phyloP scores from a whole-genome alignment of 2,329 filamentous ascomycete species.

The Xylariaceae sp. region DNA sequence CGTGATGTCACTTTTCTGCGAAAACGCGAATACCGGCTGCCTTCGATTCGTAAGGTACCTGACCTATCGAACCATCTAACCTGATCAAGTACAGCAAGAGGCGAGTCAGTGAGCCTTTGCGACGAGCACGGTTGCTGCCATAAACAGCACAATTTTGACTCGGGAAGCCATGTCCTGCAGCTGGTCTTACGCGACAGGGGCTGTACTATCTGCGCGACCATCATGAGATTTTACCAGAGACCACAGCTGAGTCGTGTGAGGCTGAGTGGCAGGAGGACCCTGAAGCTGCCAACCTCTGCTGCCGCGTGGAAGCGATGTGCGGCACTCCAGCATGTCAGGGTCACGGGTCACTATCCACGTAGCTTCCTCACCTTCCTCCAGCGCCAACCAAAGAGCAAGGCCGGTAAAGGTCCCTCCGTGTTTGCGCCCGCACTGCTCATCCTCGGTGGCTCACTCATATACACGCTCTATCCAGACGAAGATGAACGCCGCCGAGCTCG shows the following conservation, averaged over 20 bases:
- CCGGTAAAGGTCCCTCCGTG: conserved; percentile 21
- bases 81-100: too few species aligned
- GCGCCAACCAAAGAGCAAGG: conserved; percentile 7
- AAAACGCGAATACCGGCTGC: too few species aligned
- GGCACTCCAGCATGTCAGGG: conserved; percentile 5
- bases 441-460: conserved; percentile 29
- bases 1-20: too few species aligned
- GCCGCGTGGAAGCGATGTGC: conserved; percentile 2
- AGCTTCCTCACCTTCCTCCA: neutral
- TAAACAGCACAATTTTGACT: too few species aligned
- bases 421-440: conserved; percentile 24
- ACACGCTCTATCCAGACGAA: conserved; percentile 32
- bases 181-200: too few species aligned
- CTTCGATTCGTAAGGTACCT: too few species aligned
- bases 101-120: too few species aligned
- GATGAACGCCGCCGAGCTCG: conserved; percentile 23
- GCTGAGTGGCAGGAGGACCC: conserved; percentile 8
- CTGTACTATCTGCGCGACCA: conserved; percentile 9
- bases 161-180: too few species aligned
- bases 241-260: conserved; percentile 10
- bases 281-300: conserved; percentile 9
- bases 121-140: too few species aligned
- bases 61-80: too few species aligned
- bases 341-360: neutral
- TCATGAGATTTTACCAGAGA: conserved; percentile 10